Base-by-base conservation (phyloP, 306 rosid species). In the Prunus kanzakura region DNA sequence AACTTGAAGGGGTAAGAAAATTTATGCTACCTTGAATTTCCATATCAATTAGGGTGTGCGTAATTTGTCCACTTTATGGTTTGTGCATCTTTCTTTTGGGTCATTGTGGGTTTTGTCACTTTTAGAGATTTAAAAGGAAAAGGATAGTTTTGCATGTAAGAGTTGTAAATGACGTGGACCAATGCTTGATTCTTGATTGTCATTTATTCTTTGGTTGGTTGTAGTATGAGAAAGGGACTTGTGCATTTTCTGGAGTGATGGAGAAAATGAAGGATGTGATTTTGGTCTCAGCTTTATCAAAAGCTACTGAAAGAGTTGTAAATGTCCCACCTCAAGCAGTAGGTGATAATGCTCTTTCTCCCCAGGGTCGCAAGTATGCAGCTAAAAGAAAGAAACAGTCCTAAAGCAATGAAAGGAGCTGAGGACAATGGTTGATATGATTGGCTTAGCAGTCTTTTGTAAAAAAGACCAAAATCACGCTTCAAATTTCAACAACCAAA, bases 1-100 rank as follows among this genome's bases (percentile, higher is more conserved):
- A 88, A 86, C 43, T 84, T 74, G 93, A 89, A 88, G 86, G 83
- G 82, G 98, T 93, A 91, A 72, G 91, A 23, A 49, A 25, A 15
- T 4, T 23, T 60, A 41, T 66, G 73, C 57, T 49, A 43, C 68
- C 54, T 57, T 58, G 43, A 52, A 54, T 52, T n/a, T 55, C 29
- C 6, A 25, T 54, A n/a, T n/a, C 30, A 35, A 35, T 35, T 52
- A 57, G 32, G 30, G 12, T 50, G 11, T 16, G 29, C 18, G 4
- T 29, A n/a, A 22, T 8, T 57, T 57, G 63, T 57, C 29, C 43
- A 38, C 43, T 20, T 56, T 56, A n/a, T n/a, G 27, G 27, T 19
- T 56, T n/a, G 27, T 56, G 62, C 62, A 19, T 7, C 20, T 6
- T 20, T 10, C 29, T 29, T n/a, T 3, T 23, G 47, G 72, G 58